phyloP scores from a whole-genome alignment of 2,329 filamentous ascomycete genomes.

The Epichloe uncinata region DNA sequence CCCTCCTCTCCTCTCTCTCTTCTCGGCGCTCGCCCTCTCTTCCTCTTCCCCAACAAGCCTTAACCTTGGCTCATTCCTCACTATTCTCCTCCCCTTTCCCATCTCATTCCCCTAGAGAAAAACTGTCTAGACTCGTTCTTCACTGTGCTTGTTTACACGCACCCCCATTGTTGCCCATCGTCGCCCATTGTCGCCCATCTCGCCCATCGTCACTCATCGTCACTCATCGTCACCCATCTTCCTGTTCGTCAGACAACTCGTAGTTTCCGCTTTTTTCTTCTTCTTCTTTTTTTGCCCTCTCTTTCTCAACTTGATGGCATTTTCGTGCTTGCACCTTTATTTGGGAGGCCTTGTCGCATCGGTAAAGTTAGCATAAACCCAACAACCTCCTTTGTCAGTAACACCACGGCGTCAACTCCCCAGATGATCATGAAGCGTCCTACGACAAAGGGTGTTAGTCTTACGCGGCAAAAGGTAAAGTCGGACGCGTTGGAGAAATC shows the following conservation, averaged over 20 bases:
- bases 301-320: background rate
- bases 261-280: background rate
- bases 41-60: background rate
- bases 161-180: no score
- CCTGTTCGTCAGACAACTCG: background rate
- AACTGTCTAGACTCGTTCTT: background rate
- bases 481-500: slow-evolving; percentile 23
- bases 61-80: background rate
- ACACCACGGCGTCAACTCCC: background rate
- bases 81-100: slow-evolving; percentile 7
- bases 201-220: background rate
- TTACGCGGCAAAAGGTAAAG: slow-evolving; percentile 21
- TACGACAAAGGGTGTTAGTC: slow-evolving; percentile 16
- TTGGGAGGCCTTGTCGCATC: background rate
- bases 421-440: slow-evolving; percentile 10
- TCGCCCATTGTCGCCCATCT: no score
- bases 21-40: background rate
- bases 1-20: slow-evolving; percentile 7
- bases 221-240: background rate
- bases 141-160: background rate
- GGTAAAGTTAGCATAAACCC: no score
- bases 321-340: background rate
- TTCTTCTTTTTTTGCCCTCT: background rate
- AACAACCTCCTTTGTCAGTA: no score
- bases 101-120: slow-evolving; percentile 4